Conservation (phyloP, 2,329 filamentous ascomycete genomes). For the Colletotrichum agaves region DNA sequence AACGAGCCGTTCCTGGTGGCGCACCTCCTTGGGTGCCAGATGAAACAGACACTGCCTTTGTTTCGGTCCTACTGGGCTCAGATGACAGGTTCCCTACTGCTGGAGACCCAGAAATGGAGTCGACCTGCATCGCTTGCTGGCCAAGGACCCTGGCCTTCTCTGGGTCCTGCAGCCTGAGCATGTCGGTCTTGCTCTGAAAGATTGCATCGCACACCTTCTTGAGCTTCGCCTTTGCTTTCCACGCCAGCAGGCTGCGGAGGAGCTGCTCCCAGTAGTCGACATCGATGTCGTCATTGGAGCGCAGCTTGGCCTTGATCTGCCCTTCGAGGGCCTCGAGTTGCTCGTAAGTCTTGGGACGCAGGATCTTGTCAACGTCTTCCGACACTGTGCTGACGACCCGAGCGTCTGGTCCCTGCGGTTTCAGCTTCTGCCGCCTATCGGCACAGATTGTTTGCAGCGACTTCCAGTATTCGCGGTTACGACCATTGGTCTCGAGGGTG, state of each 20-base stretch:
- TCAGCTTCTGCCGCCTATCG: slow-evolving; percentile 76
- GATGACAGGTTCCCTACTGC: slow-evolving; percentile 31
- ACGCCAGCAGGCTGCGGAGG: slow-evolving; percentile 83
- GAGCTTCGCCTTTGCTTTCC: slow-evolving; percentile 91
- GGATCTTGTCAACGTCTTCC: slow-evolving; percentile 86
- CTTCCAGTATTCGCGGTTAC: slow-evolving; percentile 92
- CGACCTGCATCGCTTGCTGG: slow-evolving; percentile 40
- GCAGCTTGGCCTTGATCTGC: slow-evolving; percentile 87
- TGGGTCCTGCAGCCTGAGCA: slow-evolving; percentile 73
- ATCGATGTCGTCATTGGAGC: slow-evolving; percentile 91
- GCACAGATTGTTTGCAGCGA: slow-evolving; percentile 86
- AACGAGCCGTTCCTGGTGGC: slow-evolving; percentile 72
- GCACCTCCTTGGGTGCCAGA: slow-evolving; percentile 41
- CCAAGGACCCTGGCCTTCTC: slow-evolving; percentile 66
- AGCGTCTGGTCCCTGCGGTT: slow-evolving; percentile 70
- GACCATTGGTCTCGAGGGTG: slow-evolving; percentile 79
- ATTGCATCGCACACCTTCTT: slow-evolving; percentile 82
- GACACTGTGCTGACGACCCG: slow-evolving; percentile 85
- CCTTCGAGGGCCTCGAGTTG: slow-evolving; percentile 88
- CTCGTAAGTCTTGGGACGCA: slow-evolving; percentile 85
- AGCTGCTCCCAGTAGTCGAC: slow-evolving; percentile 98
- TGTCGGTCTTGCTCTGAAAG: slow-evolving; percentile 66
- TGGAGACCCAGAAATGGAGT: slow-evolving; percentile 48
- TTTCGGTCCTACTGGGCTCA: slow-evolving; percentile 42
- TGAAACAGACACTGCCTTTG: slow-evolving; percentile 30